These are phyloP conservation scores for Komagataella kurtzmanii DNA, from an alignment of 805 yeast genomes.

Conservation along the genomic window DNA sequence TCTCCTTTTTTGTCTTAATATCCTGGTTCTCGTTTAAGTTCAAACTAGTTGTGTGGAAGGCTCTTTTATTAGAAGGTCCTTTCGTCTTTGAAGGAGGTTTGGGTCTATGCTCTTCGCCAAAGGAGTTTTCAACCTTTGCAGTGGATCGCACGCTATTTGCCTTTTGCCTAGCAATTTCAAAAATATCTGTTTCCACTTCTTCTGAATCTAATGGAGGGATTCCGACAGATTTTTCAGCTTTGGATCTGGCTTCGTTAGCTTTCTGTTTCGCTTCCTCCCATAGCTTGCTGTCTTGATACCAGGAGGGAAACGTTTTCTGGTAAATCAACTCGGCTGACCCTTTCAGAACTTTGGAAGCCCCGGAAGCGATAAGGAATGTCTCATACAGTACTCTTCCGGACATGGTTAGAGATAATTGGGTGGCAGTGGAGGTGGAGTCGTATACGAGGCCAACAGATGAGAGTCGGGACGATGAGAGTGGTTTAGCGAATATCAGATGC, in stretches of 20 bases:
- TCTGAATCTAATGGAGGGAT: neutral
- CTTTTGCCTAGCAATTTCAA: conserved; percentile 17
- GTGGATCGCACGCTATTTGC: conserved; percentile 5
- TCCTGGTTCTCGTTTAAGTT: neutral
- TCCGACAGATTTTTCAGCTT: conserved; percentile 1
- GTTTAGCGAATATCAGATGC: neutral
- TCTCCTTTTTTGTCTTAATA: neutral
- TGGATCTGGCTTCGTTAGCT: conserved; percentile 12
- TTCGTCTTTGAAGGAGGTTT: neutral
- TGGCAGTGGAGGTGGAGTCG: neutral
- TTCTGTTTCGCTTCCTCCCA: conserved; percentile 12
- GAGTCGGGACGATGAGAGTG: neutral
- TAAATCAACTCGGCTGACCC: conserved; percentile 8
- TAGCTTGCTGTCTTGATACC: conserved; percentile 8
- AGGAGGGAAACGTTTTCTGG: conserved; percentile 9
- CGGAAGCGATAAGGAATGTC: conserved; percentile 8
- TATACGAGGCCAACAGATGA: neutral
- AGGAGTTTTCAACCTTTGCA: neutral
- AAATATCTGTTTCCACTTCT: conserved; percentile 15
- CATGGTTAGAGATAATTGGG: neutral
- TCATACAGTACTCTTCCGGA: conserved; percentile 1
- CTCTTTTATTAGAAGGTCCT: neutral
- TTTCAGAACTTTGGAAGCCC: conserved; percentile 14
- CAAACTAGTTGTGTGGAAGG: conserved; percentile 5
- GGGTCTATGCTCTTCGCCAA: neutral